Conservation (phyloP, 1,284 basidiomycete species). For the Rhodotorula mucilaginosa region DNA sequence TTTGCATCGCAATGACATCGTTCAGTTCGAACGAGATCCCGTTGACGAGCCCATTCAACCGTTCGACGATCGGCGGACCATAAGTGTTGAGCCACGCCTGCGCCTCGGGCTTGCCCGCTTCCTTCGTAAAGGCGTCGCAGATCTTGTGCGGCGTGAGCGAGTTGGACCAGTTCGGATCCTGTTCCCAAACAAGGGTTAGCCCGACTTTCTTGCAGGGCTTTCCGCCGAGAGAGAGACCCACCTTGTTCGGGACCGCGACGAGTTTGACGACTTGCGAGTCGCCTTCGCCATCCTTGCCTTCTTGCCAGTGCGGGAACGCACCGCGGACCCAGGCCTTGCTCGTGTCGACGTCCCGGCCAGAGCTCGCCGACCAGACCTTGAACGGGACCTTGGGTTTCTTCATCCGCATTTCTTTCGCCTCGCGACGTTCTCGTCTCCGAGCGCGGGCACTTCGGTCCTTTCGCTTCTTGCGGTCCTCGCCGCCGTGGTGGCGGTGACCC, state of each 20-base stretch:
- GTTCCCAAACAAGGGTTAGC: too few species aligned
- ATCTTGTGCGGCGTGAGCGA: slow-evolving; percentile 53
- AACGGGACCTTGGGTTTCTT: slow-evolving; percentile 42
- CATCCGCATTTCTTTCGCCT: slow-evolving; percentile 17
- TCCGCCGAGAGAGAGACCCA: background rate
- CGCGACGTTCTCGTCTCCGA: slow-evolving; percentile 25
- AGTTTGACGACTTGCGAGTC: slow-evolving; percentile 51
- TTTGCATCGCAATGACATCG: slow-evolving; percentile 51
- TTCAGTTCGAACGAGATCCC: slow-evolving; percentile 45
- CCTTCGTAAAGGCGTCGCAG: slow-evolving; percentile 52
- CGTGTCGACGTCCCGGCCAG: slow-evolving; percentile 50
- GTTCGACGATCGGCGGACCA: slow-evolving; percentile 45
- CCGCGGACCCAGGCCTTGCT: slow-evolving; percentile 52
- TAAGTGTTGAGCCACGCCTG: slow-evolving; percentile 49
- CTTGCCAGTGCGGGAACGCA: slow-evolving; percentile 51
- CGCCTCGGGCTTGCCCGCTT: slow-evolving; percentile 49
- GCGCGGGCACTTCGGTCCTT: slow-evolving; percentile 9
- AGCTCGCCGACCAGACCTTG: slow-evolving; percentile 51
- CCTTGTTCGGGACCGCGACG: slow-evolving; percentile 52
- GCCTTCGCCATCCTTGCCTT: slow-evolving; percentile 50
- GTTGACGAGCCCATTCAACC: slow-evolving; percentile 44
- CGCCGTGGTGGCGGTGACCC: slow-evolving; percentile 23
- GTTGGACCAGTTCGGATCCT: slow-evolving; percentile 49
- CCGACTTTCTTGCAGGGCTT: too few species aligned
- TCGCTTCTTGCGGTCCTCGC: slow-evolving; percentile 13